A percentile compares a stretch with the other conserved stretches of the same genome.
Evolutionary conservation across 1,284 basidiomycete species (phyloP).

Genomic region (Cronartium quercuum): DNA sequence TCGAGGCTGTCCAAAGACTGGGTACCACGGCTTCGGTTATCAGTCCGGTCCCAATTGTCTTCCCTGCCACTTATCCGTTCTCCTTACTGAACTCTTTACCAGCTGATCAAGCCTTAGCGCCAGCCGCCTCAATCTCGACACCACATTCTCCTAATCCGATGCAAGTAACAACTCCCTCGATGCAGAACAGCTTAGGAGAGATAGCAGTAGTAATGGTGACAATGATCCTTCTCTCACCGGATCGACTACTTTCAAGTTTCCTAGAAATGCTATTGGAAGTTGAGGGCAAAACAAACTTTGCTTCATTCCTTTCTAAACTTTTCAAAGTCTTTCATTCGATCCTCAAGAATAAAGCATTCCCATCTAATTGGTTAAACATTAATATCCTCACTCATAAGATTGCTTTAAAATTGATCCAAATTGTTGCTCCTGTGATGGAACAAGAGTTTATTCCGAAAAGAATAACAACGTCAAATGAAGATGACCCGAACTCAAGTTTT

Average conservation of each 20-base stretch:
- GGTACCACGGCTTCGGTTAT: conserved; percentile 61
- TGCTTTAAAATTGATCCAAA: conserved; percentile 78
- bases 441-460: conserved; percentile 70
- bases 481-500: conserved; percentile 53
- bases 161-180: conserved; percentile 39
- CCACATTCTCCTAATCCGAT: conserved; percentile 33
- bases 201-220: conserved; percentile 77
- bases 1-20: conserved; percentile 64
- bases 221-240: conserved; percentile 70
- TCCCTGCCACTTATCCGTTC: conserved; percentile 90
- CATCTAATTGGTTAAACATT: conserved; percentile 84
- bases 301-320: conserved; percentile 64
- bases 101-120: conserved; percentile 49
- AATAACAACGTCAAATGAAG: background rate
- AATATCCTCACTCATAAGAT: conserved; percentile 84
- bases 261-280: conserved; percentile 73
- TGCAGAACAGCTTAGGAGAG: conserved; percentile 79
- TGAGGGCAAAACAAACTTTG: conserved; percentile 73
- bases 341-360: conserved; percentile 80
- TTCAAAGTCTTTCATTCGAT: conserved; percentile 79
- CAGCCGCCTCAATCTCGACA: conserved; percentile 47
- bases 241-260: conserved; percentile 70
- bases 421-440: conserved; percentile 69
- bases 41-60: conserved; percentile 67
- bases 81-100: conserved; percentile 65